These are phyloP conservation scores for Misopates orontium DNA, from an alignment of 257 asterid species.

Conservation along the genomic window DNA sequence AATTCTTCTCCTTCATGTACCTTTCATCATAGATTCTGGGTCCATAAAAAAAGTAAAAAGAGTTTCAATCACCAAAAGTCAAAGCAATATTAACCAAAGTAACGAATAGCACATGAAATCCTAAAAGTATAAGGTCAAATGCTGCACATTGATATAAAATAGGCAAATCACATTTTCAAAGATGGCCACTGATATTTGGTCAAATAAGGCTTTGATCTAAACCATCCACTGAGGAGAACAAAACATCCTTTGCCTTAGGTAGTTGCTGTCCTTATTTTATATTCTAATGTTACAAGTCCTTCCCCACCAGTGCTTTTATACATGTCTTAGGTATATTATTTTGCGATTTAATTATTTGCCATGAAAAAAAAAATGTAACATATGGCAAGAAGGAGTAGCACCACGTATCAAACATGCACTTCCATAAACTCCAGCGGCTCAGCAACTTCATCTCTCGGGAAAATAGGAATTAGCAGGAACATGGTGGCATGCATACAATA, in stretches of 20 bases:
- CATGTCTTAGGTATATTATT: not conserved
- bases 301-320: conserved; percentile 16
- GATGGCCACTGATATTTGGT: conserved; percentile 32
- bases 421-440: not conserved
- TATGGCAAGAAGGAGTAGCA: not conserved
- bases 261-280: conserved; percentile 23
- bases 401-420: too few species aligned
- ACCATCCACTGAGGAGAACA: conserved; percentile 34
- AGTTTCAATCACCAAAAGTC: conserved; percentile 12
- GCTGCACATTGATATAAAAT: conserved; percentile 25
- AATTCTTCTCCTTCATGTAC: not conserved
- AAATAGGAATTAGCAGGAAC: too few species aligned
- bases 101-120: conserved; percentile 10
- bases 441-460: too few species aligned
- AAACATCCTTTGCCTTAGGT: conserved; percentile 25
- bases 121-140: conserved; percentile 33
- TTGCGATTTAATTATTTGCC: not conserved
- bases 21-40: conserved; percentile 9
- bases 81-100: conserved; percentile 3
- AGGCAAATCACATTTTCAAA: conserved; percentile 30
- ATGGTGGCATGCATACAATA: not conserved
- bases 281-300: not conserved
- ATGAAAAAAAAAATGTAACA: not conserved
- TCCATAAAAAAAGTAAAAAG: conserved; percentile 16
- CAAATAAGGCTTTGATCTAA: conserved; percentile 35